A percentile compares a stretch with the other conserved stretches of the same genome.
Conservation (phyloP, 805 yeast species). For the Wickerhamiella spandovensis region DNA sequence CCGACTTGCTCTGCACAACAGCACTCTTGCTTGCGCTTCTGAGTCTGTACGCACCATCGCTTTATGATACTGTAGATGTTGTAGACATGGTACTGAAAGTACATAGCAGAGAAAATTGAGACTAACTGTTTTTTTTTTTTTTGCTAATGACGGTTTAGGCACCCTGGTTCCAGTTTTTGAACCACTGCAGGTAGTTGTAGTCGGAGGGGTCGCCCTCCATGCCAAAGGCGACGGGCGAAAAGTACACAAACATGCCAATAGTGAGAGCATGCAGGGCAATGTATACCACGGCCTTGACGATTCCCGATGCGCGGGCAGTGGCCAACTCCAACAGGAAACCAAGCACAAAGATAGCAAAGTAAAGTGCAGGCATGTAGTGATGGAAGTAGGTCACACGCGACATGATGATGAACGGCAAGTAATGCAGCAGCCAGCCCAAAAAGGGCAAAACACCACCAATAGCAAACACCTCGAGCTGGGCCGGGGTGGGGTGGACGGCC, state of each 20-base stretch:
- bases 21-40: conserved; percentile 8
- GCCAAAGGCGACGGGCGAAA: conserved; percentile 66
- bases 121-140: neutral
- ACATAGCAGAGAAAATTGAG: no score
- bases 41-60: neutral
- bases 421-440: conserved; percentile 83
- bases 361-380: conserved; percentile 90
- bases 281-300: conserved; percentile 28
- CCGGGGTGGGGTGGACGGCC: conserved; percentile 38
- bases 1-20: conserved; percentile 5
- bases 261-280: conserved; percentile 35
- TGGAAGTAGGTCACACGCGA: conserved; percentile 95
- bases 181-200: conserved; percentile 39
- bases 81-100: no score
- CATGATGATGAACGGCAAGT: conserved; percentile 80
- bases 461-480: conserved; percentile 30
- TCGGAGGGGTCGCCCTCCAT: conserved; percentile 46
- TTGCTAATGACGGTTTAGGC: neutral
- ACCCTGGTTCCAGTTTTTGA: conserved; percentile 21
- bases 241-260: conserved; percentile 43
- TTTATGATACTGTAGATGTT: no score
- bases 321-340: conserved; percentile 44
- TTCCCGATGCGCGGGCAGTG: conserved; percentile 24
- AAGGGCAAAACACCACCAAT: conserved; percentile 74
- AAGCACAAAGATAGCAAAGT: conserved; percentile 76